These are phyloP conservation scores for Cucurbitaria berberidis DNA, from an alignment of 2,329 filamentous ascomycete species.

Conservation along the genomic window DNA sequence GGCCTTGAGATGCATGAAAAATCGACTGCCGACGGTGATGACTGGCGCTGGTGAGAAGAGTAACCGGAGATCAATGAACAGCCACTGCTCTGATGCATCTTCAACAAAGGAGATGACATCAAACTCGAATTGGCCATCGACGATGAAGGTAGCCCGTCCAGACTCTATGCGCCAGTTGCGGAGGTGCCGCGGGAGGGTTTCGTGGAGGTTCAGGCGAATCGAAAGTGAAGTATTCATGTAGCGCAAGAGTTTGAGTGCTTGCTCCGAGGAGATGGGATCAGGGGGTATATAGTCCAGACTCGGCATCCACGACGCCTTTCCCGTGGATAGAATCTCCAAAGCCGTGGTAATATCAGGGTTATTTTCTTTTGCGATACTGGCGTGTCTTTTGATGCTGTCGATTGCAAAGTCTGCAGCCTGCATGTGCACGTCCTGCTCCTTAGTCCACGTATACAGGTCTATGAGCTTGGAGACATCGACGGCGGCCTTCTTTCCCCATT, in stretches of 20 bases:
- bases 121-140: slow-evolving; percentile 86
- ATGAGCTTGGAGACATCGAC: slow-evolving; percentile 84
- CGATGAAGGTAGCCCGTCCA: slow-evolving; percentile 87
- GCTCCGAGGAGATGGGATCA: slow-evolving; percentile 71
- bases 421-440: slow-evolving; percentile 38
- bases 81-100: slow-evolving; percentile 82
- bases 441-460: slow-evolving; percentile 78
- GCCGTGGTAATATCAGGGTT: slow-evolving; percentile 93
- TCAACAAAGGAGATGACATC: slow-evolving; percentile 91
- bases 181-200: slow-evolving; percentile 80
- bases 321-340: slow-evolving; percentile 80
- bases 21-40: slow-evolving; percentile 62
- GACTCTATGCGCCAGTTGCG: slow-evolving; percentile 77
- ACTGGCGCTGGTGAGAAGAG: slow-evolving; percentile 72
- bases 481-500: slow-evolving; percentile 75
- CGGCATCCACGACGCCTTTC: slow-evolving; percentile 78
- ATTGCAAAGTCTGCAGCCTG: slow-evolving; percentile 64
- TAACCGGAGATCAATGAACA: slow-evolving; percentile 91
- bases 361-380: slow-evolving; percentile 76
- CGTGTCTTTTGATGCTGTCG: slow-evolving; percentile 71
- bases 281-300: slow-evolving; percentile 81
- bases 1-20: slow-evolving; percentile 71
- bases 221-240: slow-evolving; percentile 85
- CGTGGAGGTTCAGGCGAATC: slow-evolving; percentile 82
- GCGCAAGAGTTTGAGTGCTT: slow-evolving; percentile 75